Conservation (phyloP, 345 rosid species). For the Linum tenue region DNA sequence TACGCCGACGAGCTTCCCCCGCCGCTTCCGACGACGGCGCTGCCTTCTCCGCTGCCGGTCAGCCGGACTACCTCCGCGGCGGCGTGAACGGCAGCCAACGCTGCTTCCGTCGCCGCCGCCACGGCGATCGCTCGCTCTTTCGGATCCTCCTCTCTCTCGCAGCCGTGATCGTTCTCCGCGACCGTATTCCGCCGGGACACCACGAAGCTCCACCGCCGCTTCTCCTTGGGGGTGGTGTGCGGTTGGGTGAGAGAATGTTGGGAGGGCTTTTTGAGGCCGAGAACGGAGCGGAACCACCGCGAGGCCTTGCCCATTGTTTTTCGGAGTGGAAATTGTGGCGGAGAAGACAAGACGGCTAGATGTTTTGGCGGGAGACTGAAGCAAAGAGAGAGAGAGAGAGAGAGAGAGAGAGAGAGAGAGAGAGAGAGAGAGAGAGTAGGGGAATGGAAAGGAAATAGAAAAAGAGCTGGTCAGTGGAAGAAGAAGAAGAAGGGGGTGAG, state of each 20-base stretch:
- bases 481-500: no score
- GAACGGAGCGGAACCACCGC: conserved; percentile 58
- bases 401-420: no score
- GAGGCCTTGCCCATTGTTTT: conserved; percentile 75
- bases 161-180: not conserved
- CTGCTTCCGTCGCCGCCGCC: conserved; percentile 77
- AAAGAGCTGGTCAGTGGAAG: no score
- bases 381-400: no score
- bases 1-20: conserved; percentile 12
- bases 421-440: no score
- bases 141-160: conserved; percentile 17
- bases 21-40: not conserved
- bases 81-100: conserved; percentile 69
- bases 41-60: conserved; percentile 43
- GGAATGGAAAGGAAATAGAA: no score
- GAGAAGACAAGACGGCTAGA: not conserved
- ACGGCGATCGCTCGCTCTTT: conserved; percentile 63
- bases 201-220: conserved; percentile 83
- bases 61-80: conserved; percentile 66
- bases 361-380: no score
- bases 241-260: conserved; percentile 16
- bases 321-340: not conserved
- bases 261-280: conserved; percentile 62
- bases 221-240: conserved; percentile 30
- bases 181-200: conserved; percentile 41